Evolutionary conservation across 2,329 filamentous ascomycete genomes (phyloP).

Genomic region (Aspergillus sp.): DNA sequence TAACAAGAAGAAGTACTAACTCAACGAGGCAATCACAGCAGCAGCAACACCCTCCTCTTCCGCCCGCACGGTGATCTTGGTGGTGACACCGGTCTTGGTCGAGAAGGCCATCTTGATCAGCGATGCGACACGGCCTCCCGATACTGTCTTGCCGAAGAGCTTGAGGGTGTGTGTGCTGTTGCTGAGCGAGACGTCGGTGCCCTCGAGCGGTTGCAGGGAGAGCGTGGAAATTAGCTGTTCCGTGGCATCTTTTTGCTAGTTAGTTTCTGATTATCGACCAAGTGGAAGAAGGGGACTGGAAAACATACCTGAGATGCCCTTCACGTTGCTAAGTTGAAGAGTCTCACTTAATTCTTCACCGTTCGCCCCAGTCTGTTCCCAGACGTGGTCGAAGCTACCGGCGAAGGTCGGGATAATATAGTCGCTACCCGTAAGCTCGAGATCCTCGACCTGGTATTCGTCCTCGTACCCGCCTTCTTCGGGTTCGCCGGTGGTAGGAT

Average conservation of each 20-base stretch:
- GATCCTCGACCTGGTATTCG: conserved; percentile 92
- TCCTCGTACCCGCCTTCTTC: conserved; percentile 92
- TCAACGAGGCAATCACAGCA: conserved; percentile 74
- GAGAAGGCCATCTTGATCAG: conserved; percentile 90
- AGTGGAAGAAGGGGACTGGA: conserved; percentile 1
- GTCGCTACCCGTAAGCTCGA: conserved; percentile 84
- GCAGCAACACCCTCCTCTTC: conserved; percentile 88
- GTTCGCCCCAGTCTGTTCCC: conserved; percentile 84
- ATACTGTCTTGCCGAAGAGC: conserved; percentile 89
- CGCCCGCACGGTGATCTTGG: conserved; percentile 84
- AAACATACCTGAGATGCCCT: conserved; percentile 78
- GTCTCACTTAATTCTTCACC: conserved; percentile 90
- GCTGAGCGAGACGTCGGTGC: conserved; percentile 81
- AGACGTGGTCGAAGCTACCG: conserved; percentile 89
- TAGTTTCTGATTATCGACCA: conserved; percentile 12
- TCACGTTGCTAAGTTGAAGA: conserved; percentile 74
- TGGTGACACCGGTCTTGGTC: conserved; percentile 85
- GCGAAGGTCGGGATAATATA: conserved; percentile 91
- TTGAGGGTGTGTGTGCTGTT: conserved; percentile 90
- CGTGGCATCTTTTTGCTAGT: conserved; percentile 63
- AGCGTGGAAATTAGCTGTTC: conserved; percentile 80
- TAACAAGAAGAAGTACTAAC: conserved; percentile 44
- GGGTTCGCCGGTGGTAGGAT: conserved; percentile 84
- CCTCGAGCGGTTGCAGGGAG: conserved; percentile 87
- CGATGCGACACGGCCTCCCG: conserved; percentile 78